These are phyloP conservation scores for Fusarium acutatum DNA, from an alignment of 2,329 filamentous ascomycete genomes.

Conservation along the genomic window DNA sequence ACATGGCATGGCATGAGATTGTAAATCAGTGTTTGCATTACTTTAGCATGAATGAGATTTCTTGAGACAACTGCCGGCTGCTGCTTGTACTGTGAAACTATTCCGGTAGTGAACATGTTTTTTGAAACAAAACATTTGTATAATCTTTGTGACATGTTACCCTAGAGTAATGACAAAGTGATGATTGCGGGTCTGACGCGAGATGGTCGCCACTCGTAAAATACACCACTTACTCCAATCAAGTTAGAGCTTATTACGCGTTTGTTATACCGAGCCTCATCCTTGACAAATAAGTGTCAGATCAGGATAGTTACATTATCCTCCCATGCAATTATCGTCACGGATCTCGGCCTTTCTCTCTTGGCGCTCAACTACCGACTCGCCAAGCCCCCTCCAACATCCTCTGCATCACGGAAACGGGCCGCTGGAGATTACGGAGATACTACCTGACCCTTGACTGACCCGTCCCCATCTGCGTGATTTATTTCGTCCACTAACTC, in stretches of 20 bases:
- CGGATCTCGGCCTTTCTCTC: background rate
- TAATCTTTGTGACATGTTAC: fast-evolving
- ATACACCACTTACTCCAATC: background rate
- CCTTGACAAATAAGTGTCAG: background rate
- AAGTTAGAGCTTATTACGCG: background rate
- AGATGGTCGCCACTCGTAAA: background rate
- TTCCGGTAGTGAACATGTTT: fast-evolving
- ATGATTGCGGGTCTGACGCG: background rate
- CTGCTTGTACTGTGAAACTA: background rate
- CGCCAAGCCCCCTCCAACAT: background rate
- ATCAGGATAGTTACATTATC: background rate
- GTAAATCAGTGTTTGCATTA: background rate
- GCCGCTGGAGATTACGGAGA: background rate
- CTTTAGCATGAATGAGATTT: background rate
- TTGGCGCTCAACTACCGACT: background rate
- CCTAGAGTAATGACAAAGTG: background rate
- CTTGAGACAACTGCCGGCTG: background rate
- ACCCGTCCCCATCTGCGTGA: background rate
- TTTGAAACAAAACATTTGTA: background rate
- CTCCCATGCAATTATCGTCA: background rate
- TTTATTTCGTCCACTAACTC: background rate
- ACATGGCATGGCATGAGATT: background rate
- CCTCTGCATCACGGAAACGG: background rate
- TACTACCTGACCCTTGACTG: background rate
- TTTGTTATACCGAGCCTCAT: background rate